Base-by-base conservation (phyloP, 331 rosid genomes). In the Rosa hybrid region DNA sequence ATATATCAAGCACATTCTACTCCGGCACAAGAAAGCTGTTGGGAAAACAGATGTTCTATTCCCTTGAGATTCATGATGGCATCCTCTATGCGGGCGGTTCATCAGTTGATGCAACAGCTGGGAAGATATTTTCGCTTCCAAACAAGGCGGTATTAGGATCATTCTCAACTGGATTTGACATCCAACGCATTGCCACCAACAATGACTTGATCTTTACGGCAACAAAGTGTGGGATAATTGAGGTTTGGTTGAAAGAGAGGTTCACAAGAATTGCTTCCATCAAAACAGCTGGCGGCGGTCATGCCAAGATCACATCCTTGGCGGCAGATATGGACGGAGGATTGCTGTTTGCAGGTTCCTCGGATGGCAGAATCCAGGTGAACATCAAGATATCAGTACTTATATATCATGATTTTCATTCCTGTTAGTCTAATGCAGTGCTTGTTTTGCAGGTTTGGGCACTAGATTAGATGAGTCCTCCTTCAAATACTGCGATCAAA, bases 351-450 rank as follows among this genome's bases (percentile, higher is more conserved):
- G 96, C 89, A 48, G 98, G 92, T 81, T 91, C 90, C 69, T 88
- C 98, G 8, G 97, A 92, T 60, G 97, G 98, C 72, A 94, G 88
- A 83, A 94, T 94, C 72, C 94, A 94, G 97, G 98, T 92, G 71
- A 68, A 81, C n/a, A 46, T 51, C 21, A 63, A 13, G 8, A 1
- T 16, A 1, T 11, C 3, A 20, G 21, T 4, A 5, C 0, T 17
- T 13, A 1, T 13, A 1, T 0, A 27, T 17, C 30, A 27, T 49
- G 10, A 13, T 46, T 20, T 16, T 4, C 54, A 50, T 46, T 49
- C 62, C 59, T 45, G 56, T 68, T 44, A n/a, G 50, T 21, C 60
- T 39, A 23, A 77, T 44, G 5, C 12, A 16, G 23, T 57, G 39
- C 49, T 88, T 42, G 53, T 75, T 39, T 71, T 77, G 75, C 97